These are phyloP conservation scores for Macrolepiota dolichaula DNA, from an alignment of 768 basidiomycete species.

Conservation along the genomic window DNA sequence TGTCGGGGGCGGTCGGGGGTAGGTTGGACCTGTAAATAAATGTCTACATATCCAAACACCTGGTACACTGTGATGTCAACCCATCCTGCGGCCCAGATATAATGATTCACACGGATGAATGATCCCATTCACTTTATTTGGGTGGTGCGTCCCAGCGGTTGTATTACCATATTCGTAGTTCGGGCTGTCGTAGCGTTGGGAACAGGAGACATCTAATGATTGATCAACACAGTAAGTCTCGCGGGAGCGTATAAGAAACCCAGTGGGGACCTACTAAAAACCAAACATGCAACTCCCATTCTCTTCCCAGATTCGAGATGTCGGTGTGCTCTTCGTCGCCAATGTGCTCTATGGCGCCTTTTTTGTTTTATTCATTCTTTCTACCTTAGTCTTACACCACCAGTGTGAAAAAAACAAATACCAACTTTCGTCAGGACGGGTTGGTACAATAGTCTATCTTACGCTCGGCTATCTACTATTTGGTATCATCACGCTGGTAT, in stretches of 20 bases:
- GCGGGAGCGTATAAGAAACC: neutral
- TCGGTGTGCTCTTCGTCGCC: neutral
- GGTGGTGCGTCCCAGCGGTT: neutral
- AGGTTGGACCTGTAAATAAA: too few relatives aligned
- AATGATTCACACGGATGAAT: neutral
- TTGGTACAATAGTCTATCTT: slow-evolving; percentile 1
- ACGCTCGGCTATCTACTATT: neutral
- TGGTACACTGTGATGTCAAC: too few relatives aligned
- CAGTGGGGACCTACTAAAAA: neutral
- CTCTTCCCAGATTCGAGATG: neutral
- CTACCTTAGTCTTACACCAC: neutral
- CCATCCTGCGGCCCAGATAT: too few relatives aligned
- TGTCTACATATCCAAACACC: too few relatives aligned
- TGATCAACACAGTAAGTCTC: too few relatives aligned
- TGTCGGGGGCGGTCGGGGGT: too few relatives aligned
- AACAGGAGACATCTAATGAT: too few relatives aligned
- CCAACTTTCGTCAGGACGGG: neutral
- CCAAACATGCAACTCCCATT: neutral
- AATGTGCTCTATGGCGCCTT: neutral
- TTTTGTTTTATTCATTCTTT: neutral
- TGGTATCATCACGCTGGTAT: neutral
- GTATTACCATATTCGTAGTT: neutral
- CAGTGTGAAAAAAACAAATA: neutral
- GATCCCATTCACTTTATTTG: neutral
- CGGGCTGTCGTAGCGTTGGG: too few relatives aligned